These are phyloP conservation scores for Endoconidiophora laricicola DNA, from an alignment of 2,329 filamentous ascomycete genomes.

Conservation along the genomic window DNA sequence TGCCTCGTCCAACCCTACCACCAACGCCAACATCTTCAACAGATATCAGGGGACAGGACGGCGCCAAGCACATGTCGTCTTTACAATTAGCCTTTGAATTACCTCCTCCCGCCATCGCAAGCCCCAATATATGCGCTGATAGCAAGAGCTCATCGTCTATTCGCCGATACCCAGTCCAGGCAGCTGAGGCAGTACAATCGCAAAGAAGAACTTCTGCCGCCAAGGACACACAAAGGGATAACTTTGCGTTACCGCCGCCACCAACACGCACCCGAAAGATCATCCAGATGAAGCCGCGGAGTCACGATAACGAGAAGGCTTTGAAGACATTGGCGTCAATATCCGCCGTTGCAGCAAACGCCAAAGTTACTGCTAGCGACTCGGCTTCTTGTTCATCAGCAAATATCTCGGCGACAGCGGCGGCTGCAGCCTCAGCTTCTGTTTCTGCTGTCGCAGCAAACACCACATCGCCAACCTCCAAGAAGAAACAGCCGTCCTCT, in stretches of 20 bases:
- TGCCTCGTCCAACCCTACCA: conserved; percentile 51
- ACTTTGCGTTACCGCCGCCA: conserved; percentile 74
- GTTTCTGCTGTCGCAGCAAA: conserved; percentile 7
- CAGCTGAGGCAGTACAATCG: conserved; percentile 36
- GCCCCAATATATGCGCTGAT: conserved; percentile 19
- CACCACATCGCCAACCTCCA: conserved; percentile 25
- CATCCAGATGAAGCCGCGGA: conserved; percentile 81
- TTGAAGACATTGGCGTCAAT: neutral
- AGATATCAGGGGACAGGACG: conserved; percentile 60
- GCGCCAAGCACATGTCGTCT: conserved; percentile 38
- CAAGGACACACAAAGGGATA: conserved; percentile 32
- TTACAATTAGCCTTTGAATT: conserved; percentile 57
- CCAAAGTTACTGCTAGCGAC: conserved; percentile 8
- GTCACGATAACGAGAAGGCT: conserved; percentile 24
- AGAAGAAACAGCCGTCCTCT: conserved; percentile 61
- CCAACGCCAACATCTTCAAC: conserved; percentile 68
- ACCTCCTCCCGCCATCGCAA: conserved; percentile 54
- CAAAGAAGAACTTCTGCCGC: conserved; percentile 33
- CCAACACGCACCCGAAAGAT: conserved; percentile 88
- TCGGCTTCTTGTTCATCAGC: too few relatives aligned
- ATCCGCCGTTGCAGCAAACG: neutral
- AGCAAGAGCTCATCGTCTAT: neutral
- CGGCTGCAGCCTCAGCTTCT: conserved; percentile 7
- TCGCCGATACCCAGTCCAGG: conserved; percentile 28
- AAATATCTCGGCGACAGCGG: conserved; percentile 1